phyloP scores from a whole-genome alignment of 305 asterid genomes.

The Withania somnifera region DNA sequence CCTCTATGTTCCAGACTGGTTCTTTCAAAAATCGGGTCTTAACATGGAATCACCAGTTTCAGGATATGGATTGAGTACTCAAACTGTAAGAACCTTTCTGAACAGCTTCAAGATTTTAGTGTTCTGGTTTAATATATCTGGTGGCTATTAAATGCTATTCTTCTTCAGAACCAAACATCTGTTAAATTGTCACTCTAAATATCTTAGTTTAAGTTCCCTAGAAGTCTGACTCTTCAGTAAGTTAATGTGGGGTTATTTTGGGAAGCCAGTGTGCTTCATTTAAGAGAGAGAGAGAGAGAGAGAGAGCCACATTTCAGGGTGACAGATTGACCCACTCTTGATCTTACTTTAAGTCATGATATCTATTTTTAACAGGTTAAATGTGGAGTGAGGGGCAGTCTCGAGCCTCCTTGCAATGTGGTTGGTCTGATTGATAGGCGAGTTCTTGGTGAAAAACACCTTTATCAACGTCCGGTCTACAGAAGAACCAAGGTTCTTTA shows the following conservation, averaged over 20 bases:
- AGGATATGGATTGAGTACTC: slow-evolving; percentile 31
- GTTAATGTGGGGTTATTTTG: neutral
- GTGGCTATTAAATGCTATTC: neutral
- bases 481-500: slow-evolving; percentile 70
- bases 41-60: slow-evolving; percentile 15
- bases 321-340: neutral
- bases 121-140: neutral
- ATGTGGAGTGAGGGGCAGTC: slow-evolving; percentile 69
- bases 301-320: neutral
- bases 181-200: neutral
- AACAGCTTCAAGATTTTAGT: neutral
- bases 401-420: slow-evolving; percentile 83
- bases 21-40: slow-evolving; percentile 35
- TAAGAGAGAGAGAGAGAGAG: neutral
- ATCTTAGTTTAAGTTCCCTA: neutral
- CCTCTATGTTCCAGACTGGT: slow-evolving; percentile 74
- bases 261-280: neutral
- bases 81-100: slow-evolving; percentile 30
- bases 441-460: slow-evolving; percentile 67
- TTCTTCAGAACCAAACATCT: neutral
- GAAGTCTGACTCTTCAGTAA: neutral
- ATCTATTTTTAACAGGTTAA: slow-evolving; percentile 36
- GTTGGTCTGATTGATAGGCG: slow-evolving; percentile 73
- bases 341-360: neutral
- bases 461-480: slow-evolving; percentile 77